Conservation (phyloP, 345 rosid species). For the Dovyalis caffra region DNA sequence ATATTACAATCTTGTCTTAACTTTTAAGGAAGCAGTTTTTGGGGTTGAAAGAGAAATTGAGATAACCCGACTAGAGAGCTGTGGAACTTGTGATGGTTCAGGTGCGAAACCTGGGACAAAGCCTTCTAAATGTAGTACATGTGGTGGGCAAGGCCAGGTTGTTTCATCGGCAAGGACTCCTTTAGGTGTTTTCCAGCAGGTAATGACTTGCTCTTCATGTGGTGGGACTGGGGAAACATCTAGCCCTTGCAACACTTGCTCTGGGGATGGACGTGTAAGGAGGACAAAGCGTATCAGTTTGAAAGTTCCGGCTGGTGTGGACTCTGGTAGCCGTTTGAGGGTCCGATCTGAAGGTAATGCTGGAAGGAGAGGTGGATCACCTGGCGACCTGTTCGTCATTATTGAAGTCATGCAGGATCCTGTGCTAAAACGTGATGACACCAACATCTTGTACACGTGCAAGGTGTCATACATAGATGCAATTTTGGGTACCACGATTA, state of each 20-base stretch:
- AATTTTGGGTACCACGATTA: conserved; percentile 78
- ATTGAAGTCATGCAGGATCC: conserved; percentile 86
- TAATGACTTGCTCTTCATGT: conserved; percentile 85
- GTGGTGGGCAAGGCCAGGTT: conserved; percentile 98
- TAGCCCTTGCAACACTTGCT: conserved; percentile 74
- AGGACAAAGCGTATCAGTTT: conserved; percentile 85
- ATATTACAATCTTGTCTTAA: conserved; percentile 69
- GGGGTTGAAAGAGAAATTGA: conserved; percentile 95
- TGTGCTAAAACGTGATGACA: conserved; percentile 79
- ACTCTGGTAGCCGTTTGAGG: conserved; percentile 89
- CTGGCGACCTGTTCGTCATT: conserved; percentile 84
- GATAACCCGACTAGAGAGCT: conserved; percentile 80
- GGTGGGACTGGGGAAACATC: conserved; percentile 76
- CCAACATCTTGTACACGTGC: conserved; percentile 79
- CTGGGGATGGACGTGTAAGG: conserved; percentile 91
- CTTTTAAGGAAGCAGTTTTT: conserved; percentile 92
- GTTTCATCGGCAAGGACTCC: conserved; percentile 90
- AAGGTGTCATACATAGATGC: conserved; percentile 91
- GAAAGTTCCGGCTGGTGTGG: conserved; percentile 96
- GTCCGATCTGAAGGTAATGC: conserved; percentile 95
- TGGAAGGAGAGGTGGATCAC: conserved; percentile 87
- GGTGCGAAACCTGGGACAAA: conserved; percentile 88
- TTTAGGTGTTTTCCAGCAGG: conserved; percentile 96
- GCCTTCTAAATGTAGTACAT: conserved; percentile 75
- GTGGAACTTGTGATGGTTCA: conserved; percentile 85